phyloP scores from a whole-genome alignment of 225 moss, liverwort and hornwort genomes.

The Rhytidiadelphus loreus region DNA sequence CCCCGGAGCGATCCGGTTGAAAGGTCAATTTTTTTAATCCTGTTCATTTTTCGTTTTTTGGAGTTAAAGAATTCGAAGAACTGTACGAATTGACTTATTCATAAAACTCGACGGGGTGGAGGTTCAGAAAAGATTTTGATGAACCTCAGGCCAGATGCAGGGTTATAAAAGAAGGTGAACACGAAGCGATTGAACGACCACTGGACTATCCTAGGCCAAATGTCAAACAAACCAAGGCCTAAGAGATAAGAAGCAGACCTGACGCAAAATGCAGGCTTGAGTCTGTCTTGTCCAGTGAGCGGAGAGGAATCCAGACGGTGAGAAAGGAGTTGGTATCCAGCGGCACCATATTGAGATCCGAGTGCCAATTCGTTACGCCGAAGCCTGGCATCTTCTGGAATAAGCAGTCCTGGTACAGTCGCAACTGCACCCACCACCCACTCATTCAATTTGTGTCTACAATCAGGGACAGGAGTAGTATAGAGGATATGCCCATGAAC shows the following conservation, averaged over 20 bases:
- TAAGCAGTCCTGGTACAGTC: conserved; percentile 54
- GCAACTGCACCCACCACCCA: conserved; percentile 20
- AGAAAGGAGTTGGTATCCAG: conserved; percentile 56
- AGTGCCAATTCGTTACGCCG: conserved; percentile 63
- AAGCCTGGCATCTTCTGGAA: conserved; percentile 58
- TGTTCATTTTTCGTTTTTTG: background rate
- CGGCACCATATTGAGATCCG: conserved; percentile 62
- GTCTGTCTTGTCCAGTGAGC: conserved; percentile 24
- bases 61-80: background rate
- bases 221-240: background rate
- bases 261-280: conserved; percentile 62
- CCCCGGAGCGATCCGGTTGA: background rate
- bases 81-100: background rate
- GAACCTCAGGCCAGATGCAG: background rate
- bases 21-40: background rate
- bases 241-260: background rate
- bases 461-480: background rate
- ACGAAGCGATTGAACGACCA: background rate
- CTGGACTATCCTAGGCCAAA: too few species aligned
- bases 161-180: background rate
- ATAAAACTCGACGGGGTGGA: background rate
- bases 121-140: background rate
- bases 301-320: conserved; percentile 61
- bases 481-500: background rate
- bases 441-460: background rate